Evolutionary conservation across 768 basidiomycete genomes (phyloP).

Genomic region (Lactifluus pinguis): DNA sequence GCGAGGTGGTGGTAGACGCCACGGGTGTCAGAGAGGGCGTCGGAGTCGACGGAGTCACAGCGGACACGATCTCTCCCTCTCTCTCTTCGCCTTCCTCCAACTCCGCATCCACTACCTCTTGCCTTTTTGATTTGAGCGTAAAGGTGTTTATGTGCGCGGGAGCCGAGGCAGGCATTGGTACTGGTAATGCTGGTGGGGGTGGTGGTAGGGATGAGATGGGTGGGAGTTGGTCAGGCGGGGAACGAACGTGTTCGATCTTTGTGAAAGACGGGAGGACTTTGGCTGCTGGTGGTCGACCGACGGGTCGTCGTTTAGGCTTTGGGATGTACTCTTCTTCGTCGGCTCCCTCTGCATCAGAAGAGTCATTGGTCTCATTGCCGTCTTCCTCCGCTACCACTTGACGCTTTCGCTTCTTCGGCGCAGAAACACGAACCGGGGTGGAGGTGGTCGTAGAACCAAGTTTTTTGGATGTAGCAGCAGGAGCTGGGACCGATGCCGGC

Average conservation of each 20-base stretch:
- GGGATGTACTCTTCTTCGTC: conserved; percentile 1
- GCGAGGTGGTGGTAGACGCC: background rate
- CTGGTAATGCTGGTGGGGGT: background rate
- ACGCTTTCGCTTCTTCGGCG: conserved; percentile 5
- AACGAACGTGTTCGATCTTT: background rate
- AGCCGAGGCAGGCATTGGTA: background rate
- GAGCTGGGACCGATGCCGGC: too few relatives aligned
- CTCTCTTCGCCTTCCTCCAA: too few relatives aligned
- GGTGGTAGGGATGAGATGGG: background rate
- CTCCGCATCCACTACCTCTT: too few relatives aligned
- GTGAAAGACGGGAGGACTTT: background rate
- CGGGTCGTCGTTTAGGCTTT: background rate
- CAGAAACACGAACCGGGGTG: background rate
- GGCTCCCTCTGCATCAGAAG: background rate
- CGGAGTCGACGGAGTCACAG: background rate
- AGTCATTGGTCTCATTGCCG: background rate
- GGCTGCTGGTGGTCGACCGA: background rate
- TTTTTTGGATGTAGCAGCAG: background rate
- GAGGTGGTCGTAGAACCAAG: background rate
- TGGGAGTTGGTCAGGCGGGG: background rate
- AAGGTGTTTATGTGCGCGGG: too few relatives aligned
- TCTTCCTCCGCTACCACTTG: background rate
- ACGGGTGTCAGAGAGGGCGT: conserved; percentile 5
- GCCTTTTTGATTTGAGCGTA: too few relatives aligned
- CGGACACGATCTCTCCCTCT: background rate